phyloP scores from a whole-genome alignment of 306 rosid genomes.

The Casuarina glauca region DNA sequence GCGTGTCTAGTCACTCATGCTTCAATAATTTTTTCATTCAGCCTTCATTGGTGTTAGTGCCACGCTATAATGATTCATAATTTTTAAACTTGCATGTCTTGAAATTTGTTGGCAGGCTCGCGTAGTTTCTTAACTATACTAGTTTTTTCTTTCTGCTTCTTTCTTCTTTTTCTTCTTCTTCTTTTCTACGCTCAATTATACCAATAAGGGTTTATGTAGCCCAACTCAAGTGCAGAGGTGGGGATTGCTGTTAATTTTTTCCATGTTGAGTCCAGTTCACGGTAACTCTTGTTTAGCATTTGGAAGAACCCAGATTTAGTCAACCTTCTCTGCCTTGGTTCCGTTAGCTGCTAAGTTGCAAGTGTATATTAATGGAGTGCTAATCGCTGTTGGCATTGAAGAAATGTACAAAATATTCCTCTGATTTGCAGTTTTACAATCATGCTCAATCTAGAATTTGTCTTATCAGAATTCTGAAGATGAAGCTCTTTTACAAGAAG shows the following conservation, averaged over 20 bases:
- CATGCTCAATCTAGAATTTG: constrained; percentile 17
- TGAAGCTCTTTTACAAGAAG: constrained; percentile 50
- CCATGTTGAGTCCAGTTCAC: no score
- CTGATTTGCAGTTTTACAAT: constrained; percentile 3
- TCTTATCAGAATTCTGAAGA: constrained; percentile 58
- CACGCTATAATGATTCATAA: constrained; percentile 9
- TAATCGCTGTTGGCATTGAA: constrained; percentile 16
- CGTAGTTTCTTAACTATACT: constrained; percentile 18
- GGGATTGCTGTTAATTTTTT: constrained; percentile 1
- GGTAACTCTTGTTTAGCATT: constrained; percentile 9
- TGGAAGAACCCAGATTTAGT: not conserved
- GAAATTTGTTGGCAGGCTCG: constrained; percentile 17
- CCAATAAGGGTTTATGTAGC: not conserved
- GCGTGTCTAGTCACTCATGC: not conserved
- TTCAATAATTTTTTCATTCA: constrained; percentile 12
- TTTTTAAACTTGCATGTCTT: constrained; percentile 18
- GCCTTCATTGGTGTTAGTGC: constrained; percentile 23
- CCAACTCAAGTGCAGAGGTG: not conserved
- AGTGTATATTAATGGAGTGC: not conserved
- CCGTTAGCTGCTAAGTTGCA: constrained; percentile 18
- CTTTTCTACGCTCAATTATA: not conserved
- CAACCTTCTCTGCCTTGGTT: constrained; percentile 21
- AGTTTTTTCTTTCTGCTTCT: not conserved
- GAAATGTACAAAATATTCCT: constrained; percentile 4
- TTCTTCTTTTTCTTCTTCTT: not conserved